Base-by-base conservation (phyloP, 2,329 filamentous ascomycete species). In the Cordyceps javanica region DNA sequence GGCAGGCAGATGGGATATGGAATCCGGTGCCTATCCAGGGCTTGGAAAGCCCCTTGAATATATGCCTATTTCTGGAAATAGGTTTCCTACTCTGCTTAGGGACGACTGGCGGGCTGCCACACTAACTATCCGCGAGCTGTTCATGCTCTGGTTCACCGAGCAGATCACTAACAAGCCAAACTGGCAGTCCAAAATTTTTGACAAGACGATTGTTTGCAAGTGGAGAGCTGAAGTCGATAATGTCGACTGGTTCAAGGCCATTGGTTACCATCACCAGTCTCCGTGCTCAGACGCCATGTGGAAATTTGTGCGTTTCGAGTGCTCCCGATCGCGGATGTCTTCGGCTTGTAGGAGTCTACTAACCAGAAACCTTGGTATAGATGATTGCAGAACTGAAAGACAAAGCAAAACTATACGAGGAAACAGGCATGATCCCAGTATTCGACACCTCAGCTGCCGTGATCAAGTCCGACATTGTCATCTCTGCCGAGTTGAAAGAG, bases 151-250 rank as follows among this genome's bases (percentile, higher is more conserved):
- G 3, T 51, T 72, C 23, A 69, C 74, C 62, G 67, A 71, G 51
- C 46, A 57, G 8, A 62, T 75, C 30, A 72, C 71, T 2, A 71
- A 75, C 62, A 75, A 74, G 60, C 62, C 64, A 0, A 62, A 68
- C 34, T 75, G 72, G 73, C 62, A 72, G 38, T 58, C 44, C 28
- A 70, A 70, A 46, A 63, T 68, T 9, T 60, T 60, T 30, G 54
- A 70, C 21, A 42, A 61, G 2, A 56, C 60, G 2, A 68, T 69
- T 30, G 49, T 61, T n/a, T 49, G 60, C 11, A 66, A 65, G 48
- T 69, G 66, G 66, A 5, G 3, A 26, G 25, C 42, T 5, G 11
- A 45, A 45, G 14, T 26, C 14, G 25, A 28, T 16, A 23, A 45
- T 28, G 42, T 45, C 11, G 25, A 45, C 42, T 45, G 11, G 42